Base-by-base conservation (phyloP, 495 filamentous ascomycete species). In the Lasiosphaeria miniovina region DNA sequence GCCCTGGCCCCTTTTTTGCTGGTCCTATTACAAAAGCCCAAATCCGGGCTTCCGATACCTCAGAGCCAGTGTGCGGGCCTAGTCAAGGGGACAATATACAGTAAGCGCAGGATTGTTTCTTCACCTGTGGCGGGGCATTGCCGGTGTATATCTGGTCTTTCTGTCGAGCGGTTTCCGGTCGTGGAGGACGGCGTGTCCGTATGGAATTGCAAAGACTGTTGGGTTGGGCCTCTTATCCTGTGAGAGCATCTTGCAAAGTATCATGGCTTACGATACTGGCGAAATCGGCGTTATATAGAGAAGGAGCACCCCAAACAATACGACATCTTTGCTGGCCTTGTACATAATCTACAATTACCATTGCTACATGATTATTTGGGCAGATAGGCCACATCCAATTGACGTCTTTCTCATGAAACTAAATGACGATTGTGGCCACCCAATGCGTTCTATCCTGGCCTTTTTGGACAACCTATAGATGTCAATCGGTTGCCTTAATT, bases 271-370 rank as follows among this genome's bases (percentile, higher is more conserved):
- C 35, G 58, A 60, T 33, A 64, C 58, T 46, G 65, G 55, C 62
- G 65, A 63, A 60, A 60, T 62, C 59, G 68, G 66, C 65, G 63
- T 68, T 65, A 41, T 14, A 53, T 65, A 65, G 62, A 65, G 36
- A 48, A 46, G 58, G 55, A 51, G 46, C 41, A 58, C 41, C 61
- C 35, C 59, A 58, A 58, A 62, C 46, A 52, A 49, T 51, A 35
- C 46, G 43, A 57, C 32, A 48, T 51, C 35, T 36, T 46, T 46
- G 31, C 17, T 31, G 11, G 54, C 57, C 8, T 34, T 35, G 35
- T 24, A 24, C 46, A 38, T 50, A 32, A 40, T 15, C 32, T 36
- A 6, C 36, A 45, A 55, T 31, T 24, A 45, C 1, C 11, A 14
- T n/a, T 9, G 12, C 15, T 46, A 5, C 12, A 46, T n/a, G 3